Percentiles rank a stretch among this genome's conserved stretches.
phyloP scores from a whole-genome alignment of 257 asterid genomes.

The Salvia hispanica region DNA sequence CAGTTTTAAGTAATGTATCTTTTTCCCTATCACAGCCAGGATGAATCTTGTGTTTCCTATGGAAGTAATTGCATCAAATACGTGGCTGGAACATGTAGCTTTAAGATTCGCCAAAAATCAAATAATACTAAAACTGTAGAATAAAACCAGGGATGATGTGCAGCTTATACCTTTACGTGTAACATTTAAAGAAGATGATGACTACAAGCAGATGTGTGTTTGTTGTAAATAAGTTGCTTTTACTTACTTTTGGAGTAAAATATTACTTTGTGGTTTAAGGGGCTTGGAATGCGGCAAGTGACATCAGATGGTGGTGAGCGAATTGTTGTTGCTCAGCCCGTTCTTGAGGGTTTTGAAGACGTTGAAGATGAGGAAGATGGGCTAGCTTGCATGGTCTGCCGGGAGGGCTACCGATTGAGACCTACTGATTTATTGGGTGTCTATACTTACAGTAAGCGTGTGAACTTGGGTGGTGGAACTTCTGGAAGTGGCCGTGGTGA shows the following conservation, averaged over 20 bases:
- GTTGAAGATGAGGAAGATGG: slow-evolving; percentile 97
- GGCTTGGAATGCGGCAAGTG: slow-evolving; percentile 86
- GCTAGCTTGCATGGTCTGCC: slow-evolving; percentile 97
- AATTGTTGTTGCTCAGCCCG: slow-evolving; percentile 80
- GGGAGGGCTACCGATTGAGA: slow-evolving; percentile 91
- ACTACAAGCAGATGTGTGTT: background rate
- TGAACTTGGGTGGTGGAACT: slow-evolving; percentile 81
- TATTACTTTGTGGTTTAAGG: slow-evolving; percentile 51
- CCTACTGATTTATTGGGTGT: slow-evolving; percentile 86
- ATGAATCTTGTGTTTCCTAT: slow-evolving; percentile 13
- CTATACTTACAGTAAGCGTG: slow-evolving; percentile 94
- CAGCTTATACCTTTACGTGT: background rate
- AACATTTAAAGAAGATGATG: slow-evolving; percentile 13
- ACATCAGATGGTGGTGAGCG: slow-evolving; percentile 95
- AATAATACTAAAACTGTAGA: background rate
- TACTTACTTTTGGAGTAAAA: slow-evolving; percentile 19
- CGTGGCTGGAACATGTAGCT: slow-evolving; percentile 9
- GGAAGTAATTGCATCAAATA: background rate
- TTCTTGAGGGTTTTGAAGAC: slow-evolving; percentile 89
- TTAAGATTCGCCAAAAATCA: background rate
- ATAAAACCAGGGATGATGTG: slow-evolving; percentile 7
- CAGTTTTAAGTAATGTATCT: background rate
- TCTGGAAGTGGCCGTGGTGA: slow-evolving; percentile 94
- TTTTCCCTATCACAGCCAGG: no score
- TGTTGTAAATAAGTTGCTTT: background rate